Evolutionary conservation across 768 basidiomycete genomes (phyloP), one percentile per base, ranked within the genome.

Genomic region (Boletus tylopilopsis): DNA sequence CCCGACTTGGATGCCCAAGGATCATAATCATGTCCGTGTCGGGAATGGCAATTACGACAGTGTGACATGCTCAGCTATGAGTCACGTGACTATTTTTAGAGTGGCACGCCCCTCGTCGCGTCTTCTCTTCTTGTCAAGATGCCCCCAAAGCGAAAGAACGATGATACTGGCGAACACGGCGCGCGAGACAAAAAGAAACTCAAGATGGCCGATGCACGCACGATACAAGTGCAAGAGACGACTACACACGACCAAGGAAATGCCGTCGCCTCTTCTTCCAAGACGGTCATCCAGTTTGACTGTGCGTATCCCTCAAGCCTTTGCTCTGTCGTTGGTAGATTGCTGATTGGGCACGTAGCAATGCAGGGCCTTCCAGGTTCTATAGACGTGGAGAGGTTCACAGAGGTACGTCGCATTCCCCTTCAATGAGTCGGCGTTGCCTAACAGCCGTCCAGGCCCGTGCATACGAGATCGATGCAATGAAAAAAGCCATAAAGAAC

Each of bases 331-430:
- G 12, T n/a, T 9, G 13, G 6, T 9, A 7, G 16, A 39, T 15
- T n/a, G n/a, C 21, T 13, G 40, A 50, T 24, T 25, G 9, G 51
- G 55, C 42, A 27, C 37, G 10, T 37, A 87, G 85, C 78, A 42
- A 70, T 79, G 65, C 74, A 73, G 37, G 77, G 76, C 8, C 67
- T 96, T 16, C 90, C 91, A 3, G 74, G 77, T 24, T 75, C 84
- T 1, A 76, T 98, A 47, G 88, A 94, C 59, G 86, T 95, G 21
- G 94, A 95, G 63, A 85, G 79, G 62, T 95, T 98, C 65, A 79
- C 85, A 16, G 85, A 94, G 75, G 93, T 90, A 41, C 21, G 71
- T 29, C 24, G 32, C 9, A 19, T 42, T 25, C n/a, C 9, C 12
- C 27, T 8, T 12, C 23, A 15, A 42, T n/a, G n/a, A 22, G 6